Conservation (phyloP, 1,139 yeast genomes). For the Taphrina populina region DNA sequence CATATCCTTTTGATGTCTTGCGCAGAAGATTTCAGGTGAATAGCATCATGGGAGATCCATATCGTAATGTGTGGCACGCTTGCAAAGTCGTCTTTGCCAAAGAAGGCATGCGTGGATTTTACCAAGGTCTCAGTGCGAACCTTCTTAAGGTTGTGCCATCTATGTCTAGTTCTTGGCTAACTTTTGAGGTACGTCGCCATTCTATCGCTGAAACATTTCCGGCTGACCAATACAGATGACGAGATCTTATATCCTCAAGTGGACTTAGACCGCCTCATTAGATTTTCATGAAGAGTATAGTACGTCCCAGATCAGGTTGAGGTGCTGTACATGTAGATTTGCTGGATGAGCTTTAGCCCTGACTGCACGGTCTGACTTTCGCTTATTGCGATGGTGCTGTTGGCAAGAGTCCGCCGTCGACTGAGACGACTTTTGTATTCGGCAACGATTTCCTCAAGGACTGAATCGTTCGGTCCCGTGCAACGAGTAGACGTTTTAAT, state of each 20-base stretch:
- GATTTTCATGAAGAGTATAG: too few species aligned
- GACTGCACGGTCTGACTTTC: too few species aligned
- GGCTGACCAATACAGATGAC: conserved; percentile 73
- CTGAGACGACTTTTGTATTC: too few species aligned
- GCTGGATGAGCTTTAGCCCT: too few species aligned
- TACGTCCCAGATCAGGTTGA: too few species aligned
- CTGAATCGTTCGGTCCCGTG: conserved; percentile 1
- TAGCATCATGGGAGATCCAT: conserved; percentile 67
- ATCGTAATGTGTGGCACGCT: conserved; percentile 68
- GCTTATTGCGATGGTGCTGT: too few species aligned
- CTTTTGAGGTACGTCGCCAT: conserved; percentile 58
- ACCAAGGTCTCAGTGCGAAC: conserved; percentile 85
- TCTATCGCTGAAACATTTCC: conserved; percentile 92
- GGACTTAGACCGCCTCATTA: too few species aligned
- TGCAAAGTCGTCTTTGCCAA: conserved; percentile 60
- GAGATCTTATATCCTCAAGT: conserved; percentile 16
- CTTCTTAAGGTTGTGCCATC: conserved; percentile 88
- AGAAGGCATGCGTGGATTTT: conserved; percentile 57
- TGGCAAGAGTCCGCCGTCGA: too few species aligned
- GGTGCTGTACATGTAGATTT: too few species aligned
- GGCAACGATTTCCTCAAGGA: too few species aligned
- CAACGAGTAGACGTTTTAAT: conserved; percentile 1
- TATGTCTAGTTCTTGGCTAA: conserved; percentile 92
- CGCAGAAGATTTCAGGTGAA: conserved; percentile 90
- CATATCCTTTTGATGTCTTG: conserved; percentile 86